Evolutionary conservation across 2,329 filamentous ascomycete species (phyloP).

Genomic region (Plenodomus biglobosus): DNA sequence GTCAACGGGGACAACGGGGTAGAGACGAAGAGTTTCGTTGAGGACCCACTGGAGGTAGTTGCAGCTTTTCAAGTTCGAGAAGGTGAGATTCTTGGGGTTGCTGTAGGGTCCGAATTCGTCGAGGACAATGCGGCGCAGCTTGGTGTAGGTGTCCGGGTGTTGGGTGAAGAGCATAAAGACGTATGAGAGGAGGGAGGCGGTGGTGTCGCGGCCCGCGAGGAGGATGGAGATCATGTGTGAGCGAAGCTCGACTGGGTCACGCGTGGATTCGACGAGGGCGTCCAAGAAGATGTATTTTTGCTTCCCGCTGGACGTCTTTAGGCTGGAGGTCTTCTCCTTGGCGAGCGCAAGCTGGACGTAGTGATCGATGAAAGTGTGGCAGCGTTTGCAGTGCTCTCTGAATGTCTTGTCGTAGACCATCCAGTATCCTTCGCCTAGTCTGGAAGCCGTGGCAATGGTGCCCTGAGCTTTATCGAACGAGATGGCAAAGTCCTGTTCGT

Average conservation of each 20-base stretch:
- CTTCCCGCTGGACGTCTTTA: slow-evolving; percentile 19
- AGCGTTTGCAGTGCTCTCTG: slow-evolving; percentile 28
- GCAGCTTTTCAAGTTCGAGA: slow-evolving; percentile 38
- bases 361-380: slow-evolving; percentile 32
- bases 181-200: slow-evolving; percentile 77
- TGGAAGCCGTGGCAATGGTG: slow-evolving; percentile 12
- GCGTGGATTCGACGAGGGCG: slow-evolving; percentile 75
- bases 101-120: slow-evolving; percentile 48
- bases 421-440: slow-evolving; percentile 37
- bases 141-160: slow-evolving; percentile 39
- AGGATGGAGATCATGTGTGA: slow-evolving; percentile 82
- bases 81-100: slow-evolving; percentile 45
- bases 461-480: slow-evolving; percentile 28
- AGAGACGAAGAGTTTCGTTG: slow-evolving; percentile 40
- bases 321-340: slow-evolving; percentile 13
- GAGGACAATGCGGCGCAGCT: slow-evolving; percentile 41
- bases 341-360: slow-evolving; percentile 27
- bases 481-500: slow-evolving; percentile 25
- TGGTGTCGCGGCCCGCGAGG: slow-evolving; percentile 84
- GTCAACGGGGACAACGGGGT: slow-evolving; percentile 39
- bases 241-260: slow-evolving; percentile 66
- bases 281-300: slow-evolving; percentile 76
- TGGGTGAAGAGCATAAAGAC: slow-evolving; percentile 53
- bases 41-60: slow-evolving; percentile 38
- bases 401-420: slow-evolving; percentile 34